Evolutionary conservation across 139 green algal genomes (phyloP), one percentile per base, ranked within the genome.

Genomic region (Micractinium conductrix): DNA sequence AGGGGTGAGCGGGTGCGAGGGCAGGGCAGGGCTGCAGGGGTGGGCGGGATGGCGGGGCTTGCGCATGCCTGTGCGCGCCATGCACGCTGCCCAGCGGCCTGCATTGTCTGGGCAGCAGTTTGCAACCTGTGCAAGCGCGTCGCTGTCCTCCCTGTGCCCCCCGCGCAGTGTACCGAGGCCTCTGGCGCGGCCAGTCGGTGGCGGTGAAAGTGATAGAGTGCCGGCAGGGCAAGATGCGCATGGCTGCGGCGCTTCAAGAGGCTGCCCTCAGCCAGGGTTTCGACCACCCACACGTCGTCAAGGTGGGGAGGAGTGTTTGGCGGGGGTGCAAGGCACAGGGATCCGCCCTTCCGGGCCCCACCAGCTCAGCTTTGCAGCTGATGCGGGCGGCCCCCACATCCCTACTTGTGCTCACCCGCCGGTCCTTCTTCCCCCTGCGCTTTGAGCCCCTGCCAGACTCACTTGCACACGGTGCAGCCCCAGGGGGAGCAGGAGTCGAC

Each of bases 131-230:
- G 8, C 21, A 19, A 14, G 5, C 30, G 55, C 55, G 16, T 19
- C 30, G 16, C 55, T 65, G 14, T 26, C 55, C 48, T 58, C 10
- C 30, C 30, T 30, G 8, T 70, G 26, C 19, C 62, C 62, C 26
- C 16, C 68, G 21, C 40, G 70, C 70, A 78, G 75, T 81, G 55
- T 81, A 81, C 55, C 53, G 75, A 5, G 75, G 55, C 12, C 8
- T 35, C 7, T 71, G 53, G 75, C 22, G 53, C 28, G 55, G 75
- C 75, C 22, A 55, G 50, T 17, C 53, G 43, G 53, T 72, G 16
- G 53, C 75, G 6, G 55, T 81, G 19, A 81, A 81, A 37, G 55
- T 72, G 53, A 22, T 81, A 8, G 53, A 81, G 22, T 65, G 55
- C 21, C 17, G 21, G 55, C 55, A 30, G 21, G 55, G 21, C 55